These are phyloP conservation scores for Clohesyomyces aquaticus DNA, from an alignment of 495 filamentous ascomycete species.

Conservation along the genomic window DNA sequence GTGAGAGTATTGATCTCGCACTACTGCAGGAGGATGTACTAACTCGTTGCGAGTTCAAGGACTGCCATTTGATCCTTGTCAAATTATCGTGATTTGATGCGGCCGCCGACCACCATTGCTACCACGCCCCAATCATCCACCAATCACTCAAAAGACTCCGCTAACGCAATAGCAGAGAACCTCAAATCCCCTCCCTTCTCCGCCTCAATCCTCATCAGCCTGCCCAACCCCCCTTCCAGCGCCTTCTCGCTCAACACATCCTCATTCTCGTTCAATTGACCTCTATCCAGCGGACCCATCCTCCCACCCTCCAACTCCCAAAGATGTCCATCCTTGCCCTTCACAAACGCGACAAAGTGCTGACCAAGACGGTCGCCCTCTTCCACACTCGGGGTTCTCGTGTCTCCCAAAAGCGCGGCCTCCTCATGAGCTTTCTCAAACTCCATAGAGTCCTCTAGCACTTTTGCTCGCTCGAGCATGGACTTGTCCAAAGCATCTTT, in stretches of 20 bases:
- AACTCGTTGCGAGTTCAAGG: too few species aligned
- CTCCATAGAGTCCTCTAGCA: constrained; percentile 72
- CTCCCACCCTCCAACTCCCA: constrained; percentile 42
- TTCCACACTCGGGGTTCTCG: not conserved
- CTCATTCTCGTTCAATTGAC: constrained; percentile 31
- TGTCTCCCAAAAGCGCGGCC: constrained; percentile 71
- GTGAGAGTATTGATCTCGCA: too few species aligned
- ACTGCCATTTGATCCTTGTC: too few species aligned
- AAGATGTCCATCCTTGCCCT: constrained; percentile 36
- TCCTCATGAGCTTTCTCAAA: constrained; percentile 73
- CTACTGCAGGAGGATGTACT: too few species aligned
- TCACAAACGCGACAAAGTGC: constrained; percentile 38
- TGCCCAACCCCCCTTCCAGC: constrained; percentile 23
- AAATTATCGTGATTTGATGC: too few species aligned
- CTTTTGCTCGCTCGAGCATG: constrained; percentile 63
- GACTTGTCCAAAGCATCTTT: constrained; percentile 55
- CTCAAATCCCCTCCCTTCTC: constrained; percentile 32
- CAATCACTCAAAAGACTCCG: constrained; percentile 4
- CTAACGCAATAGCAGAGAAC: constrained; percentile 33
- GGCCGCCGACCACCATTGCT: too few species aligned
- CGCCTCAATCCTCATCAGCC: constrained; percentile 29
- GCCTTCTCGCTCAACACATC: constrained; percentile 30
- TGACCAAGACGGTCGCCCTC: constrained; percentile 16
- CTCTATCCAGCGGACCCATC: constrained; percentile 42
- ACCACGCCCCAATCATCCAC: too few species aligned